Base-by-base conservation (phyloP, 1,284 basidiomycete genomes). In the Phellinidium pouzarii region DNA sequence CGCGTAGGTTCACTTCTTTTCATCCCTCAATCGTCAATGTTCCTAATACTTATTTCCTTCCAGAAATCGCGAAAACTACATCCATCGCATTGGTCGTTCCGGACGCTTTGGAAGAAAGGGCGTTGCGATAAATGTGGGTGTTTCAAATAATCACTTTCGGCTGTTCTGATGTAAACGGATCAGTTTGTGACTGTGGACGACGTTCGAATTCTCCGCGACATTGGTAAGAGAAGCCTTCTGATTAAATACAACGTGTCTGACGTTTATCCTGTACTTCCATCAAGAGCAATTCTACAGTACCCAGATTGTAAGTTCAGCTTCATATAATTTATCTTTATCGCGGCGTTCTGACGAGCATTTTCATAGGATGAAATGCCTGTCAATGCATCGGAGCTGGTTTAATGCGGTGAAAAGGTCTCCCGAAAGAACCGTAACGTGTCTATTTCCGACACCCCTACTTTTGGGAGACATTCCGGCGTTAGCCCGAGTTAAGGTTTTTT, bases 21-120 rank as follows among this genome's bases (percentile, higher is more conserved):
- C 43, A 36, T 44, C 40, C 34, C 20, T n/a, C n/a, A n/a, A n/a
- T n/a, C n/a, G n/a, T n/a, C n/a, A n/a, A n/a, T n/a, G 43, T 53
- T 38, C n/a, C 12, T 31, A 44, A 12, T 36, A 26, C n/a, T 40
- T 45, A 25, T 34, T 19, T 43, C 44, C 25, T 46, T 40, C 22
- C 37, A 90, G 87, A 59, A 94, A 94, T 69, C 92, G 93, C 78
- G 94, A 98, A 76, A 96, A 97, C 71, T 99, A 99, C 73, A 94
- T 99, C 60, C 94, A 98, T 73, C 86, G 94, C 63, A 97, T 97
- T 63, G 94, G 94, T 70, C 85, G 94, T 54, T 92, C 90, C 50
- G 94, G 94, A 62, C 88, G 94, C 53, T 97, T 96, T 68, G 93
- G 93, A 59, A 79, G 93, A 59, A 95, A 95, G 70, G 93, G 93